Conservation (phyloP, 306 rosid species). For the Carpinus viminea region DNA sequence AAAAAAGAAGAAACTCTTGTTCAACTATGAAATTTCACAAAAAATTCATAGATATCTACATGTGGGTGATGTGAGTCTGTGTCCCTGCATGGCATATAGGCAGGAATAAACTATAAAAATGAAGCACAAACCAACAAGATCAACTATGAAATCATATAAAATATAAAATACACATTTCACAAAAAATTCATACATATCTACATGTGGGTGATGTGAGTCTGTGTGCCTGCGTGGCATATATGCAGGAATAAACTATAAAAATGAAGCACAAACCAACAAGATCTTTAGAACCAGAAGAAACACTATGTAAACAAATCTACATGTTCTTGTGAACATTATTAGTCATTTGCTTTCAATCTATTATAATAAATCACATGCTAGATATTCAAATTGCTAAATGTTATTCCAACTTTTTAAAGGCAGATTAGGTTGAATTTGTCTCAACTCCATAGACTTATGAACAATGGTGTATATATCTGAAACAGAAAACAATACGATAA, state of each 20-base stretch:
- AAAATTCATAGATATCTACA: neutral
- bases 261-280: neutral
- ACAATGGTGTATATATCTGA: neutral
- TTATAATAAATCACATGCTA: neutral
- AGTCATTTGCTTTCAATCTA: neutral
- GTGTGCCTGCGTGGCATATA: neutral
- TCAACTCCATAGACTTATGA: neutral
- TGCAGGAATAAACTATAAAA: neutral
- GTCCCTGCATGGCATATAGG: neutral
- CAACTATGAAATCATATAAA: neutral
- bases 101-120: neutral
- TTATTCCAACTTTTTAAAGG: neutral
- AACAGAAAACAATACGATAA: neutral
- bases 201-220: neutral
- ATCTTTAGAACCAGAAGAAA: neutral
- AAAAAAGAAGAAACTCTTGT: neutral
- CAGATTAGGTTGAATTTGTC: neutral
- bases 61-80: neutral
- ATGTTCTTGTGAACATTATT: neutral
- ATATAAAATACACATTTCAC: neutral
- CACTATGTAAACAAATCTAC: neutral
- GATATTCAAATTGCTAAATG: neutral
- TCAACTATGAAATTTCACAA: neutral
- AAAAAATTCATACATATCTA: neutral
- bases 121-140: neutral